Evolutionary conservation across 108 stramenopile species (phyloP).

Genomic region (Conticribra weissflogii): DNA sequence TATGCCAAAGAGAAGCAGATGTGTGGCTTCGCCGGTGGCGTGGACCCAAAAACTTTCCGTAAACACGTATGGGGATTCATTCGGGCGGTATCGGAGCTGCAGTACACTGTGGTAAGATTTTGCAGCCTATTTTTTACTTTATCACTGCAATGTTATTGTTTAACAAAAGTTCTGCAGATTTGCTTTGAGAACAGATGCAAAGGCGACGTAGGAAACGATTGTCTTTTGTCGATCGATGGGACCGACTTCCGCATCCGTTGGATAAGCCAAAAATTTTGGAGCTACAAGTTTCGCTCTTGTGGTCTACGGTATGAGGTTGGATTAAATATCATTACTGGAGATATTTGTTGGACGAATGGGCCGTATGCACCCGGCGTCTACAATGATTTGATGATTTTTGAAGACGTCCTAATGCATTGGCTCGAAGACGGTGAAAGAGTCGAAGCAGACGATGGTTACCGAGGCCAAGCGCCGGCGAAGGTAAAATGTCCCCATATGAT

Average conservation of each 20-base stretch:
- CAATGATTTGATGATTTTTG: conserved; percentile 36
- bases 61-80: conserved; percentile 7
- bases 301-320: conserved; percentile 43
- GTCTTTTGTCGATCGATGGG: conserved; percentile 13
- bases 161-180: background rate
- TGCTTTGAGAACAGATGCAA: background rate
- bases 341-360: conserved; percentile 37
- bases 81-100: background rate
- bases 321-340: conserved; percentile 17
- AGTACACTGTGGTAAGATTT: background rate
- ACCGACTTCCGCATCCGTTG: conserved; percentile 13
- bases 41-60: conserved; percentile 7
- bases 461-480: conserved; percentile 8
- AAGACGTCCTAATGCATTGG: background rate
- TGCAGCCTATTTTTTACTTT: background rate
- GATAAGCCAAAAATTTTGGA: conserved; percentile 8
- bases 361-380: conserved; percentile 28
- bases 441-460: conserved; percentile 41
- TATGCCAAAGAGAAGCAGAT: background rate
- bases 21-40: background rate
- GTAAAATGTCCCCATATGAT: conserved; percentile 14
- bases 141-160: background rate
- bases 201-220: conserved; percentile 1
- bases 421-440: conserved; percentile 20
- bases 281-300: conserved; percentile 28